A percentile compares a stretch with the other conserved stretches of the same genome.
Conservation (phyloP, 106 monocot species). For the Allium fistulosum region DNA sequence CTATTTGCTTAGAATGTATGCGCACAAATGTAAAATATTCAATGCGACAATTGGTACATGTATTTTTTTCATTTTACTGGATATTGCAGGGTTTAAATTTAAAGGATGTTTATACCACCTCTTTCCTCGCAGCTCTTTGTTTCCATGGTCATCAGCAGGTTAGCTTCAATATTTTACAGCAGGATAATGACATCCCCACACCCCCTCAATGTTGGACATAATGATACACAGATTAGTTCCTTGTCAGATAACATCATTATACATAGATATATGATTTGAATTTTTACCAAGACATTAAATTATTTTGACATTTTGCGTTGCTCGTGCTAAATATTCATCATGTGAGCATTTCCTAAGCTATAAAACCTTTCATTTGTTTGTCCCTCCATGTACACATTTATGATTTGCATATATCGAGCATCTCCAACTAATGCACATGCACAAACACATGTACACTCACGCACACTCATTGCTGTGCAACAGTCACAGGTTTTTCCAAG, state of each 20-base stretch:
- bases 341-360: too few species aligned
- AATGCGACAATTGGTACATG: background rate
- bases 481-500: too few species aligned
- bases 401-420: too few species aligned
- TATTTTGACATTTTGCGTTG: background rate
- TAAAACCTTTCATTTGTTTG: too few species aligned
- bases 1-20: background rate
- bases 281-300: background rate
- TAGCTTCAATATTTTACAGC: background rate
- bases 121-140: conserved; percentile 58
- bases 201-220: too few species aligned
- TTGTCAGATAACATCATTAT: background rate
- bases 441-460: background rate
- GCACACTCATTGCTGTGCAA: background rate
- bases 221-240: background rate
- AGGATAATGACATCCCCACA: too few species aligned
- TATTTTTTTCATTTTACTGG: background rate
- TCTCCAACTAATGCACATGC: background rate
- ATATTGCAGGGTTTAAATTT: conserved; percentile 60
- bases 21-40: too few species aligned
- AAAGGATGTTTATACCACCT: conserved; percentile 45
- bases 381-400: too few species aligned
- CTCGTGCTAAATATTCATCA: background rate
- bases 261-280: background rate
- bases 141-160: conserved; percentile 96